Evolutionary conservation across 2,329 filamentous ascomycete genomes (phyloP), one percentile per base, ranked within the genome.

Genomic region (Rhynchosporium secalis): DNA sequence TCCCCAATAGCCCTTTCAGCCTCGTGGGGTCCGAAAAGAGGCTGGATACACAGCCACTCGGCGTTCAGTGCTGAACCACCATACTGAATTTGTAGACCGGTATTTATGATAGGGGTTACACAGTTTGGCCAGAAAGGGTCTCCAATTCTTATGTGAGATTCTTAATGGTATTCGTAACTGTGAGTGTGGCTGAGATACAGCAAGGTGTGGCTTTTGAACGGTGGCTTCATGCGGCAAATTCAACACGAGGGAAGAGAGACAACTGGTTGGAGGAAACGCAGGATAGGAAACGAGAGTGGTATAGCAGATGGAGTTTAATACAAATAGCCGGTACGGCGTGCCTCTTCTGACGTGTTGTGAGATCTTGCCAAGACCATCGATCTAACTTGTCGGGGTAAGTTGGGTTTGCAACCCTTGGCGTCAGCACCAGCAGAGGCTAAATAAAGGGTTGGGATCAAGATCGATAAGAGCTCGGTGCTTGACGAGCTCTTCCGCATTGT

Each of bases 41-140:
- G 31, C 29, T 20, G 46, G 40, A 20, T 46, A 55, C 58, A 59
- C 58, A 55, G 59, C 58, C 62, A 61, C 49, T 40, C 43, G 47
- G 54, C 46, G 58, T 36, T 26, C 55, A 51, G 31, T 56, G 58
- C 62, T 61, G 55, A 58, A 59, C 47, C 8, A 49, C 51, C 38
- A 54, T 33, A 49, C 58, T 58, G 20, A 20, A 38, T 46, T 28
- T 56, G 38, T 36, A 36, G 52, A 56, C 51, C 38, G 48, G 55
- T 13, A 54, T 38, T 38, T 52, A 28, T 38, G n/a, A 41, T 29
- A 15, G 15, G 31, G 7, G 36, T 43, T 29, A 36, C 5, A 40
- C 45, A 15, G 26, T 41, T 2, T 41, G 33, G 20, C 47, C 40
- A 31, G 33, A 28, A 59, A 40, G 31, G 15, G 20, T 13, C 20